Evolutionary conservation across 176 grass and related monocot species (phyloP).

Genomic region (Melocanna baccifera): DNA sequence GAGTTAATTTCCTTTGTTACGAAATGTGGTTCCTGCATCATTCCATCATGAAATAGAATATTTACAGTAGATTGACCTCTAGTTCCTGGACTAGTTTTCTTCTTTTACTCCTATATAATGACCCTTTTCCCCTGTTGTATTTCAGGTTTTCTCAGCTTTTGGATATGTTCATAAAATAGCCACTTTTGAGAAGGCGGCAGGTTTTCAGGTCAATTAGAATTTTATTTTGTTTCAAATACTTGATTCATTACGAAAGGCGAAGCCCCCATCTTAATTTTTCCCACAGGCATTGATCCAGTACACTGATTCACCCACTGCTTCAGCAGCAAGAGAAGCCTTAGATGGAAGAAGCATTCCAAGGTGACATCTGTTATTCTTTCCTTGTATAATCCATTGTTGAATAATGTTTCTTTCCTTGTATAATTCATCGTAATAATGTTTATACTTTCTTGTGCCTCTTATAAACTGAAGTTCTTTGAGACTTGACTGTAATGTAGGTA

Average conservation of each 20-base stretch:
- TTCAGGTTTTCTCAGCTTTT: slow-evolving; percentile 96
- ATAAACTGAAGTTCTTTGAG: slow-evolving; percentile 34
- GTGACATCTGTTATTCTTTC: slow-evolving; percentile 33
- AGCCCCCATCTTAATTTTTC: slow-evolving; percentile 22
- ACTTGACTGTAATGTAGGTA: slow-evolving; percentile 47
- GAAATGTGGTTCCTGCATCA: slow-evolving; percentile 24
- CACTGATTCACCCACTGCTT: slow-evolving; percentile 78
- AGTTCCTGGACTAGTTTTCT: neutral
- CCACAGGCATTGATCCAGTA: slow-evolving; percentile 88
- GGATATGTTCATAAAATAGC: slow-evolving; percentile 99
- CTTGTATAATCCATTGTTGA: slow-evolving; percentile 9
- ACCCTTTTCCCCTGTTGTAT: slow-evolving; percentile 12
- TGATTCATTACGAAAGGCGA: slow-evolving; percentile 15
- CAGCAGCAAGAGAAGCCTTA: slow-evolving; percentile 84
- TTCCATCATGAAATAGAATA: slow-evolving; percentile 23
- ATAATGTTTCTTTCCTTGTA: slow-evolving; percentile 24
- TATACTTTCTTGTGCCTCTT: slow-evolving; percentile 1
- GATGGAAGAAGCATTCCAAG: slow-evolving; percentile 98
- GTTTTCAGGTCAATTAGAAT: slow-evolving; percentile 70
- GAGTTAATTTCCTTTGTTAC: slow-evolving; percentile 27
- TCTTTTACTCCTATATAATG: slow-evolving; percentile 18
- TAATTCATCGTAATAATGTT: neutral
- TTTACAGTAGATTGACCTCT: neutral
- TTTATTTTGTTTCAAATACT: slow-evolving; percentile 24
- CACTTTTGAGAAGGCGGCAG: slow-evolving; percentile 96